These are phyloP conservation scores for Ogataea hybrid DNA, from an alignment of 1,139 yeast species.

Conservation along the genomic window DNA sequence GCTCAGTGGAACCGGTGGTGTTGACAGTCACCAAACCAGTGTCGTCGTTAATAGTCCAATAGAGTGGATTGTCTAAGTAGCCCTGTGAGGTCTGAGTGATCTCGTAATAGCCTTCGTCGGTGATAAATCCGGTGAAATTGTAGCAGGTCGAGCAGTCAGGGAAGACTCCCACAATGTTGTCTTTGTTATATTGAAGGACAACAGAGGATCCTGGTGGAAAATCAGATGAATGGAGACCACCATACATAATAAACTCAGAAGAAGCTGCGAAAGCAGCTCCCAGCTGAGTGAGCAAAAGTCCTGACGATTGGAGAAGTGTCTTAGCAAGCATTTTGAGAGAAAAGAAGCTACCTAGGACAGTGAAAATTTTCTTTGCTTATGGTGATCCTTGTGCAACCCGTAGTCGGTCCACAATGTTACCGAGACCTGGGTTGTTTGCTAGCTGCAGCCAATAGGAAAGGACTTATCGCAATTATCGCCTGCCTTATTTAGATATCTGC, in stretches of 20 bases:
- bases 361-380: too few species aligned
- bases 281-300: background rate
- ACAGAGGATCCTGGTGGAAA: background rate
- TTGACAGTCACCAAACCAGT: background rate
- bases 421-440: too few species aligned
- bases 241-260: background rate
- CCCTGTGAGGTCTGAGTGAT: background rate
- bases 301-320: background rate
- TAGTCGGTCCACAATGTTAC: too few species aligned
- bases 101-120: constrained; percentile 1
- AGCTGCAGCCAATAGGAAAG: too few species aligned
- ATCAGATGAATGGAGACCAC: background rate
- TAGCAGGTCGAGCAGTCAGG: background rate
- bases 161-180: background rate
- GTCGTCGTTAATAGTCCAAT: background rate
- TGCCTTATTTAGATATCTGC: too few species aligned
- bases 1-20: background rate
- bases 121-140: constrained; percentile 1
- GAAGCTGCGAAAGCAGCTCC: background rate
- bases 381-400: too few species aligned
- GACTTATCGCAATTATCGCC: too few species aligned
- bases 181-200: constrained; percentile 2
- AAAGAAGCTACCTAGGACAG: too few species aligned
- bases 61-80: background rate
- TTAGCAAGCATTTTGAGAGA: background rate